phyloP scores from a whole-genome alignment of 495 filamentous ascomycete genomes.

The Oleoguttula mirabilis region DNA sequence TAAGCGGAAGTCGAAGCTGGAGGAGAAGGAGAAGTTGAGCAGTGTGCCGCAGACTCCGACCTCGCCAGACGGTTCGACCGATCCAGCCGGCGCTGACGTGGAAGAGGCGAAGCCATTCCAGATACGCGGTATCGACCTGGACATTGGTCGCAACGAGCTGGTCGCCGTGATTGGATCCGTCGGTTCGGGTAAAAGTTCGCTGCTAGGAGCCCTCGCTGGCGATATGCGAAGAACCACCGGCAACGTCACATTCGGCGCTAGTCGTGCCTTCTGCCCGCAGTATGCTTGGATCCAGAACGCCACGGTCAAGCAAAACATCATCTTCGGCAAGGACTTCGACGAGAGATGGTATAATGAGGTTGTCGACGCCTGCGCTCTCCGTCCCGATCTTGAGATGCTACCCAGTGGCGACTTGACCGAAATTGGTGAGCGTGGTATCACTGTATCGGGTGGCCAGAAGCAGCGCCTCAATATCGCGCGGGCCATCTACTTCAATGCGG shows the following conservation, averaged over 20 bases:
- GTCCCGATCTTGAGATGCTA: conserved; percentile 63
- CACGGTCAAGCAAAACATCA: conserved; percentile 72
- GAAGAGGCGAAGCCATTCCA: conserved; percentile 63
- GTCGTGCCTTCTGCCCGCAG: conserved; percentile 82
- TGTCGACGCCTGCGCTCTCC: conserved; percentile 55
- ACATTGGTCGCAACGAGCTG: conserved; percentile 69
- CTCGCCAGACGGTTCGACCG: conserved; percentile 23
- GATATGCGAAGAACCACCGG: conserved; percentile 83
- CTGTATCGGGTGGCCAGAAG: conserved; percentile 74
- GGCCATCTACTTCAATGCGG: conserved; percentile 42
- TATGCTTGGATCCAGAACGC: conserved; percentile 97
- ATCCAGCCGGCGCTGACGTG: conserved; percentile 36
- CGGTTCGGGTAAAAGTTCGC: conserved; percentile 82
- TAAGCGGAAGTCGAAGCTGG: conserved; percentile 19
- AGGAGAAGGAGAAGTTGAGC: conserved; percentile 21
- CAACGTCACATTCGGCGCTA: conserved; percentile 58
- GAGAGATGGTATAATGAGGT: conserved; percentile 49
- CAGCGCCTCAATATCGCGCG: conserved; percentile 56
- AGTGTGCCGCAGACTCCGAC: conserved; percentile 3
- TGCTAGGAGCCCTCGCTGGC: conserved; percentile 80
- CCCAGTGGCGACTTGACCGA: conserved; percentile 61
- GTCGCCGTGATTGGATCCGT: conserved; percentile 85
- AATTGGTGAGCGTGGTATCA: conserved; percentile 71
- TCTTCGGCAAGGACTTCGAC: conserved; percentile 74
- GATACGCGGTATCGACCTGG: conserved; percentile 59